Base-by-base conservation (phyloP, 1,284 basidiomycete genomes). In the Anthracocystis panici-leucophaei region DNA sequence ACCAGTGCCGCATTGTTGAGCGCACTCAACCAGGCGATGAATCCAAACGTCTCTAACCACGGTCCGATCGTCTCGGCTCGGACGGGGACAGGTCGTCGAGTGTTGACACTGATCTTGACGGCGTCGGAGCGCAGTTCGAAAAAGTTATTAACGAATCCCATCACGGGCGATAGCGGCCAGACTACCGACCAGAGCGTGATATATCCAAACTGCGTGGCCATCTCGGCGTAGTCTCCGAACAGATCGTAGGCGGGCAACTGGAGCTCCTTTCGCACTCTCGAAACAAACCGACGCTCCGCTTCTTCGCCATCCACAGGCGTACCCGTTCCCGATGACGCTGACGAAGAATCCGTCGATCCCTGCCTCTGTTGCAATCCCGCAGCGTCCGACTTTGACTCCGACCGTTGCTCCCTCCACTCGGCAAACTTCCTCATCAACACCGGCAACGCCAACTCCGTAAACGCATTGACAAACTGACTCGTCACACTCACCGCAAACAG, bases 401-500 rank as follows among this genome's bases (percentile, higher is more conserved):
- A 48, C 1, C 63, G 29, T 49, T 75, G 62, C 53, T 63, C 69
- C 33, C 65, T 41, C 65, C 74, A 78, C 46, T 82, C 78, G 3
- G 44, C 52, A 20, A 80, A 56, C 57, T 78, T 78, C 14, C 93
- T 90, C 58, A 69, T 56, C 27, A 75, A 44, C 6, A 76, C 60
- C 1, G 96, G 96, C 18, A 98, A 86, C 1, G 91, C 92, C 54
- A 95, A 88, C 84, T 98, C 96, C 57, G 90, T 87, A 84, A 95
- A 91, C 0, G 92, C 91, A 80, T 92, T 91, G 74, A 94, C 87
- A 18, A 91, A 89, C 87, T 98, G 96, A 81, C 93, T 94, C 20
- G 96, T 98, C 3, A 98, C 94, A 38, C 91, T 92, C 84, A 92
- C 93, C 14, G 96, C 95, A 85, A 97, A 97, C 88, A 99, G 92